A percentile compares a stretch with the other conserved stretches of the same genome.
These are phyloP conservation scores for Trametes villosa DNA, from an alignment of 768 basidiomycete genomes.

Conservation along the genomic window DNA sequence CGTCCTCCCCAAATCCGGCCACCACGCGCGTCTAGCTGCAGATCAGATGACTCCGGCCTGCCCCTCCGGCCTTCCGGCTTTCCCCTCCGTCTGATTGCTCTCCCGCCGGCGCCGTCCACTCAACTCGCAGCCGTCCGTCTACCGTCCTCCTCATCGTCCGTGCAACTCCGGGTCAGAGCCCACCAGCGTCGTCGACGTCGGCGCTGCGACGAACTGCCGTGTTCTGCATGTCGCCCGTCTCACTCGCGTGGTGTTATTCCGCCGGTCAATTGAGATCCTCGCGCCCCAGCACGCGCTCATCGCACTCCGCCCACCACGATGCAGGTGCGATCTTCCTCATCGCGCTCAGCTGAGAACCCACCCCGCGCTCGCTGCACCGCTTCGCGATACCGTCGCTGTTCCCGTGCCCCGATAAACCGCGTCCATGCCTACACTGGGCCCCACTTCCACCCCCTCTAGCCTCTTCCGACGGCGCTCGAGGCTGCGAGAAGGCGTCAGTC, in stretches of 20 bases:
- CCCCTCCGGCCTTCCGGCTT: slow-evolving; percentile 16
- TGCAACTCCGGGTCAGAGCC: background rate
- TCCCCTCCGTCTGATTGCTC: slow-evolving; percentile 18
- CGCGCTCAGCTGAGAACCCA: slow-evolving; percentile 15
- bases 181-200: background rate
- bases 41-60: slow-evolving; percentile 23
- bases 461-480: slow-evolving; percentile 10
- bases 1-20: slow-evolving; percentile 7
- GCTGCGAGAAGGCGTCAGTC: background rate
- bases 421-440: slow-evolving; percentile 3
- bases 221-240: background rate
- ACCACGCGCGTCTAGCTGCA: slow-evolving; percentile 3
- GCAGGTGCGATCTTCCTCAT: slow-evolving; percentile 8
- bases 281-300: slow-evolving; percentile 5
- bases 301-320: slow-evolving; percentile 7
- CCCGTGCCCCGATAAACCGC: slow-evolving; percentile 16
- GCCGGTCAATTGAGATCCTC: slow-evolving; percentile 4
- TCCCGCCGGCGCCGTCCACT: background rate
- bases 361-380: slow-evolving; percentile 9
- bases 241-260: background rate
- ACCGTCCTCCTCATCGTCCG: background rate
- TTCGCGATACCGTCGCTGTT: slow-evolving; percentile 8
- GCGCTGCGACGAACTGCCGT: background rate
- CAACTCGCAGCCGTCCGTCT: background rate
- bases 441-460: slow-evolving; percentile 10